A percentile compares a stretch with the other conserved stretches of the same genome.
Conservation (phyloP, 2,329 filamentous ascomycete species). For the Monilinia laxa region DNA sequence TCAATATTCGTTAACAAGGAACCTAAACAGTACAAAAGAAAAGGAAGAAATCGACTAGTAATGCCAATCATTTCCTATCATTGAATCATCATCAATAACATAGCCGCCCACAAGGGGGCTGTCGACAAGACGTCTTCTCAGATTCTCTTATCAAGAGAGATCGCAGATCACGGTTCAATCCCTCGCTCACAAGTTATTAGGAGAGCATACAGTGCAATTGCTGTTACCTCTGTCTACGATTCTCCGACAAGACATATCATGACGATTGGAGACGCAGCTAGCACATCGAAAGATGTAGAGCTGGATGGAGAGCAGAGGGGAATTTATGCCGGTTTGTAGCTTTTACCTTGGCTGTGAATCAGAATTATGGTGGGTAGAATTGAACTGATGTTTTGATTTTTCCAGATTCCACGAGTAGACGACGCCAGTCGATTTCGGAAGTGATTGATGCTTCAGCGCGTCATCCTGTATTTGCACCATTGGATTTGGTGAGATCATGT, state of each 20-base stretch:
- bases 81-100: conserved; percentile 29
- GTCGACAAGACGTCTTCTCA: conserved; percentile 47
- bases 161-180: conserved; percentile 41
- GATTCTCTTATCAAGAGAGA: conserved; percentile 48
- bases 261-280: conserved; percentile 33
- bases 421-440: neutral
- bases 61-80: conserved; percentile 34
- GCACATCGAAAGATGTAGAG: conserved; percentile 8
- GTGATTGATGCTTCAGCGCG: neutral
- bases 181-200: neutral
- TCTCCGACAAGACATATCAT: conserved; percentile 35
- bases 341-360: neutral
- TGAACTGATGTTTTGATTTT: neutral
- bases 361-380: neutral
- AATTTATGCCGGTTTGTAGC: neutral
- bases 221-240: conserved; percentile 37
- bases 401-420: neutral
- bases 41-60: neutral
- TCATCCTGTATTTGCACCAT: neutral
- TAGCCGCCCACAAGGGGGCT: conserved; percentile 32
- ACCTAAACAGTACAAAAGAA: neutral
- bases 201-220: conserved; percentile 18
- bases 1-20: neutral
- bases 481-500: neutral
- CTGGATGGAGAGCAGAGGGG: conserved; percentile 9